phyloP scores from a whole-genome alignment of 2,329 filamentous ascomycete genomes.

The Xylaria sp. region DNA sequence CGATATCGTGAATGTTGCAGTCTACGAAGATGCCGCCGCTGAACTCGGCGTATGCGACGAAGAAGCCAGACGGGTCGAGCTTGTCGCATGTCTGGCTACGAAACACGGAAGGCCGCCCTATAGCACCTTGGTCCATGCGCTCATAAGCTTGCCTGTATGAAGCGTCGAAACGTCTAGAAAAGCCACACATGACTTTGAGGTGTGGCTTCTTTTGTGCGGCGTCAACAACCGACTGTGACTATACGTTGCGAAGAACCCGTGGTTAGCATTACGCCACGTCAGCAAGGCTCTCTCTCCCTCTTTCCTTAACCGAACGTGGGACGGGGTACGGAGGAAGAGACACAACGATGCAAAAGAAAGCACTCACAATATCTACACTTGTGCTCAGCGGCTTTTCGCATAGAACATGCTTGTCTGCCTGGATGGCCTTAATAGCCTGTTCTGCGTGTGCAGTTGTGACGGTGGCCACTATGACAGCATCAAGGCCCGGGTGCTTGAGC shows the following conservation, averaged over 20 bases:
- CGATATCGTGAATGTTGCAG: slow-evolving; percentile 73
- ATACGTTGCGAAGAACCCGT: not conserved
- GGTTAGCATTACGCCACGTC: not conserved
- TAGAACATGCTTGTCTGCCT: slow-evolving; percentile 59
- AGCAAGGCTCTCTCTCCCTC: too few relatives aligned
- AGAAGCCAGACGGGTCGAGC: slow-evolving; percentile 68
- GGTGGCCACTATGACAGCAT: slow-evolving; percentile 50
- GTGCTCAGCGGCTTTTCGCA: slow-evolving; percentile 67
- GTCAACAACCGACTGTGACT: slow-evolving; percentile 66
- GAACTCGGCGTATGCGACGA: slow-evolving; percentile 69
- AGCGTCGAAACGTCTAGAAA: slow-evolving; percentile 69
- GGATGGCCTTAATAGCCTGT: slow-evolving; percentile 62
- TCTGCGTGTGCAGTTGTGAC: slow-evolving; percentile 60
- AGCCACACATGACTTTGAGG: slow-evolving; percentile 70
- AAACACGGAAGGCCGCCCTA: slow-evolving; percentile 65
- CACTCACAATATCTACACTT: slow-evolving; percentile 60
- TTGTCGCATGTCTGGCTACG: slow-evolving; percentile 72
- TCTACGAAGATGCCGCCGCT: slow-evolving; percentile 74
- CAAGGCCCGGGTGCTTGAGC: slow-evolving; percentile 46
- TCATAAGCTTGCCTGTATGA: slow-evolving; percentile 66
- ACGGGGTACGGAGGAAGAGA: not conserved
- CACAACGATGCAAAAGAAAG: not conserved
- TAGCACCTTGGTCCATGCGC: slow-evolving; percentile 58
- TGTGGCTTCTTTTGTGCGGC: slow-evolving; percentile 51
- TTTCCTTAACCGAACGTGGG: not conserved